Conservation (phyloP, 805 yeast genomes). For the Yamadazyma endophytica region DNA sequence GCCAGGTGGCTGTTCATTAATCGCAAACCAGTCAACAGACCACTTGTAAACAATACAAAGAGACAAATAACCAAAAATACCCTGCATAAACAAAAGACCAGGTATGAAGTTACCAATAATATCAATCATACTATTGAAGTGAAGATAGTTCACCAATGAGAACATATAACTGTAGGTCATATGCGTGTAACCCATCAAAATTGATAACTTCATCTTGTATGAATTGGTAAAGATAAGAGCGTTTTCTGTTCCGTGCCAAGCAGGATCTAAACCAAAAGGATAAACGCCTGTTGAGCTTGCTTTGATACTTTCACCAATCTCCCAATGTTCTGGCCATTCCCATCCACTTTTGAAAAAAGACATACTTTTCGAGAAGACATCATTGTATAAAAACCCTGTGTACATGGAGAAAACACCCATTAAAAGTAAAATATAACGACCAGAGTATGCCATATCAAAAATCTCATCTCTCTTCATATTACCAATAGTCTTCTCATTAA, state of each 20-base stretch:
- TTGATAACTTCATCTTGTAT: conserved; percentile 94
- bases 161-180: conserved; percentile 88
- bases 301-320: conserved; percentile 62
- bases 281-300: conserved; percentile 71
- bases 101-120: conserved; percentile 92
- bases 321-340: conserved; percentile 81
- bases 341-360: conserved; percentile 85
- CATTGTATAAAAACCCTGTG: conserved; percentile 93
- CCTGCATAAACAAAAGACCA: conserved; percentile 91
- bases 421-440: conserved; percentile 82
- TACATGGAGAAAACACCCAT: conserved; percentile 97
- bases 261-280: conserved; percentile 83
- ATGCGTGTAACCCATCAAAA: conserved; percentile 90
- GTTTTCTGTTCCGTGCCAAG: conserved; percentile 98
- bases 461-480: conserved; percentile 82
- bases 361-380: conserved; percentile 88
- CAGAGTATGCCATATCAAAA: conserved; percentile 92
- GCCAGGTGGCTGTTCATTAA: conserved; percentile 82
- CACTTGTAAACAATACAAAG: conserved; percentile 88
- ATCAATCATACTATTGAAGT: conserved; percentile 70
- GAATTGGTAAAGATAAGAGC: conserved; percentile 87
- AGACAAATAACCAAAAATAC: conserved; percentile 90
- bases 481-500: conserved; percentile 68
- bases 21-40: conserved; percentile 85
- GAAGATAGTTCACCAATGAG: conserved; percentile 74